Percentiles rank a stretch among this genome's conserved stretches.
Evolutionary conservation across 108 stramenopile genomes (phyloP).

Genomic region (Bacterosira constricta): DNA sequence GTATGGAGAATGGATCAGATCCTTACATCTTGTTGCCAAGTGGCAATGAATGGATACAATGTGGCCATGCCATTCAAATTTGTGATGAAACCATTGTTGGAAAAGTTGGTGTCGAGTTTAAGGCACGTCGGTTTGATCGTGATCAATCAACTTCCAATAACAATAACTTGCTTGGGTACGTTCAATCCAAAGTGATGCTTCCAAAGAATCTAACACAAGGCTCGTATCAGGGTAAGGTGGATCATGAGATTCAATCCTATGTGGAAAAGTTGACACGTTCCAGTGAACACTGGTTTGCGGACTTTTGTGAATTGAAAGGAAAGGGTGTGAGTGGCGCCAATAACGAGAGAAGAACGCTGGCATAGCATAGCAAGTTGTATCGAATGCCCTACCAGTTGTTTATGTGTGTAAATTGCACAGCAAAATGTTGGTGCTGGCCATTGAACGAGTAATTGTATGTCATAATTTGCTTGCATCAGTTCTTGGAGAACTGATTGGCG

Average conservation of each 20-base stretch:
- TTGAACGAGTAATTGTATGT: no score
- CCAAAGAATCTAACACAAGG: slow-evolving; percentile 50
- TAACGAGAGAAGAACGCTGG: background rate
- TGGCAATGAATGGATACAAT: slow-evolving; percentile 46
- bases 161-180: slow-evolving; percentile 31
- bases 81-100: background rate
- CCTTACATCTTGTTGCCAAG: slow-evolving; percentile 43
- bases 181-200: slow-evolving; percentile 56
- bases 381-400: background rate
- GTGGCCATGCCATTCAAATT: slow-evolving; percentile 47
- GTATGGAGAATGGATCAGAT: slow-evolving; percentile 67
- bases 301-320: slow-evolving; percentile 61
- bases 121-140: slow-evolving; percentile 65
- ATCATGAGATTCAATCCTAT: slow-evolving; percentile 53
- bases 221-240: slow-evolving; percentile 41
- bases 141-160: slow-evolving; percentile 32
- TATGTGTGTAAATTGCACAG: no score
- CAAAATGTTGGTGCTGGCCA: no score
- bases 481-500: no score
- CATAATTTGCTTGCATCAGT: no score
- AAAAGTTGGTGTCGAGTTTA: slow-evolving; percentile 19
- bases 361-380: background rate
- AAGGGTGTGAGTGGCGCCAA: slow-evolving; percentile 51
- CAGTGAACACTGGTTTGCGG: slow-evolving; percentile 54
- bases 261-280: slow-evolving; percentile 54